These are phyloP conservation scores for Elongisporangium anandrum DNA, from an alignment of 352 stramenopile genomes.

Conservation along the genomic window DNA sequence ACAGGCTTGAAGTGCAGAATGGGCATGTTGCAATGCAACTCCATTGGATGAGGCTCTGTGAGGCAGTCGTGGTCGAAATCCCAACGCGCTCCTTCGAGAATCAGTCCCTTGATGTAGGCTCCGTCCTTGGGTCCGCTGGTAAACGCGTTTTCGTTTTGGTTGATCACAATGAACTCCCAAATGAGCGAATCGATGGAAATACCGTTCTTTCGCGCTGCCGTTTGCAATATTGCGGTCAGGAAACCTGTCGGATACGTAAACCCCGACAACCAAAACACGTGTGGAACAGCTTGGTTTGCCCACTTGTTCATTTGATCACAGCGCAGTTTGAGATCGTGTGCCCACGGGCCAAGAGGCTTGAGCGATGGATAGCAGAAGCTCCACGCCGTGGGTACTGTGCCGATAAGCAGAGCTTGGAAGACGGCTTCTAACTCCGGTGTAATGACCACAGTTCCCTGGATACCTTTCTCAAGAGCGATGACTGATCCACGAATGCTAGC, in stretches of 20 bases:
- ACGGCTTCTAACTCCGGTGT: conserved; percentile 93
- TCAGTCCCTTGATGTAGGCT: conserved; percentile 90
- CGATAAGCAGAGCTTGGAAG: conserved; percentile 88
- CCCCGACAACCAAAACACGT: conserved; percentile 93
- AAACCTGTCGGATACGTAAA: conserved; percentile 97
- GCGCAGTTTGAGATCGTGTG: conserved; percentile 86
- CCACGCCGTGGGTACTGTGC: conserved; percentile 88
- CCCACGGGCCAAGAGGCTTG: conserved; percentile 92
- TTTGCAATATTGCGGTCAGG: conserved; percentile 95
- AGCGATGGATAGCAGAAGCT: conserved; percentile 93
- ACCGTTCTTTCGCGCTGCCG: conserved; percentile 91
- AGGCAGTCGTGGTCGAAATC: conserved; percentile 90
- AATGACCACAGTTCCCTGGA: conserved; percentile 93
- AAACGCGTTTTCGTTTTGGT: conserved; percentile 83
- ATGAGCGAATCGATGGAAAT: conserved; percentile 94
- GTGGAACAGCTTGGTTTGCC: conserved; percentile 78
- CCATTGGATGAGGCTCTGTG: conserved; percentile 89
- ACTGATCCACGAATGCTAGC: conserved; percentile 75
- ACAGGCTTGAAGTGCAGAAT: conserved; percentile 95
- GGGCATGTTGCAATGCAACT: conserved; percentile 88
- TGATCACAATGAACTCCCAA: conserved; percentile 94
- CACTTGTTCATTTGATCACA: conserved; percentile 91
- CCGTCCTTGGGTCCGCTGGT: conserved; percentile 83
- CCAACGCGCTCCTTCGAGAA: conserved; percentile 91
- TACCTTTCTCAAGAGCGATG: conserved; percentile 85